Evolutionary conservation across 805 yeast genomes (phyloP).

Genomic region (Cephaloascus albidus): DNA sequence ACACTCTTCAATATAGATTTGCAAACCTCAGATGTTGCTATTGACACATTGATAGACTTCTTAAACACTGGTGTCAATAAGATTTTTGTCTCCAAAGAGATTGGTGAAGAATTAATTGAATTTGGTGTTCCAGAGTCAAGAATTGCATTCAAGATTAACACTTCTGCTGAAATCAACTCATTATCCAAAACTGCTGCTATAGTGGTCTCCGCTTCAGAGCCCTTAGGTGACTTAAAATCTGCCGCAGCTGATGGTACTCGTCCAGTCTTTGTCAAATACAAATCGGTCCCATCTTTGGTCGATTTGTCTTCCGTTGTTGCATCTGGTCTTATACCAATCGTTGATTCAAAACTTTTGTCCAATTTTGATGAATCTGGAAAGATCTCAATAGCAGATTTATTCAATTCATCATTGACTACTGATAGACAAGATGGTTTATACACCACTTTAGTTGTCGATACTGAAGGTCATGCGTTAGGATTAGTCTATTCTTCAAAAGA

Average conservation of each 20-base stretch:
- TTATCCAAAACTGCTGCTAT: constrained; percentile 11
- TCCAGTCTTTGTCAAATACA: constrained; percentile 10
- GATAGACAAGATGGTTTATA: constrained; percentile 84
- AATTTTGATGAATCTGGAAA: constrained; percentile 11
- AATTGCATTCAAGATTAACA: constrained; percentile 19
- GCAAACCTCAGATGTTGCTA: constrained; percentile 15
- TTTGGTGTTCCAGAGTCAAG: constrained; percentile 47
- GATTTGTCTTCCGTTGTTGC: constrained; percentile 13
- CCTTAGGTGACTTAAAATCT: constrained; percentile 5
- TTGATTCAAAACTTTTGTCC: constrained; percentile 16
- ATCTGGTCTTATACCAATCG: constrained; percentile 25
- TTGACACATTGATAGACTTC: constrained; percentile 38
- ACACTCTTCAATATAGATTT: constrained; percentile 1
- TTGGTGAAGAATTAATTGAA: constrained; percentile 20
- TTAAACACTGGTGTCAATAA: constrained; percentile 53
- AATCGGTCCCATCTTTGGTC: constrained; percentile 5
- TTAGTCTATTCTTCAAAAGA: constrained; percentile 83
- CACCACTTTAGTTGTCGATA: constrained; percentile 74
- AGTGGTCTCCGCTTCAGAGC: constrained; percentile 6
- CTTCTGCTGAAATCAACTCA: constrained; percentile 8
- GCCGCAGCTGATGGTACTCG: constrained; percentile 10
- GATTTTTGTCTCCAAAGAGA: constrained; percentile 25
- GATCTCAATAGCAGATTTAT: constrained; percentile 29
- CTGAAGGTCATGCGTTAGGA: constrained; percentile 68
- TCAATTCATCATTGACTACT: constrained; percentile 49